A percentile compares a stretch with the other conserved stretches of the same genome.
Evolutionary conservation across 163 green algal genomes (phyloP).

Genomic region (Smithsoniella earleae): DNA sequence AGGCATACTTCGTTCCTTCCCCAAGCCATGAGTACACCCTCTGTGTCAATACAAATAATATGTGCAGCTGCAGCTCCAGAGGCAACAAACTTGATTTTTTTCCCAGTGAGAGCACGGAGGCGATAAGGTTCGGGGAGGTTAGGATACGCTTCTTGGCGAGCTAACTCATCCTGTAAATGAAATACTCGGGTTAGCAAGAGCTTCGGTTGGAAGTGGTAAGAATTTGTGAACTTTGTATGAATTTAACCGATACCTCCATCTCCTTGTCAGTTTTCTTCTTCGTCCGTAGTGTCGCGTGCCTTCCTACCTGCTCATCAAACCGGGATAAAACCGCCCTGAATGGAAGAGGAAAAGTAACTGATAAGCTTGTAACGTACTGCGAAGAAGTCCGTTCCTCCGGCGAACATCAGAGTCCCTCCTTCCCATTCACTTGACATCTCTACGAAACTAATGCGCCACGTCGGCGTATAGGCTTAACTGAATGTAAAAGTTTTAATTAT

Average conservation of each 20-base stretch:
- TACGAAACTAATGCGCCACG: too few relatives aligned
- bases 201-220: constrained; percentile 13
- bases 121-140: constrained; percentile 54
- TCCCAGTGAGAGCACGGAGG: constrained; percentile 60
- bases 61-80: constrained; percentile 60
- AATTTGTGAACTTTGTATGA: too few relatives aligned
- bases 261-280: constrained; percentile 41
- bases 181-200: too few relatives aligned
- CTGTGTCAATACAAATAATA: constrained; percentile 57
- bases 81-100: constrained; percentile 67
- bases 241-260: constrained; percentile 28
- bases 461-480: too few relatives aligned
- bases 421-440: too few relatives aligned
- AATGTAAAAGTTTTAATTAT: too few relatives aligned
- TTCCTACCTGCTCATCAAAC: constrained; percentile 33
- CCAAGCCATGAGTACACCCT: constrained; percentile 70
- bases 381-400: constrained; percentile 53
- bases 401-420: constrained; percentile 49
- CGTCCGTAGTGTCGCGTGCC: constrained; percentile 21
- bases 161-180: constrained; percentile 45
- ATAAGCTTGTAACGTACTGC: neutral
- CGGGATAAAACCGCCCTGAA: neutral
- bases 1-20: constrained; percentile 84
- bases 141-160: constrained; percentile 51
- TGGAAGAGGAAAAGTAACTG: neutral